phyloP scores from a whole-genome alignment of 805 yeast species.

The Tetrapisispora pingtungensis region DNA sequence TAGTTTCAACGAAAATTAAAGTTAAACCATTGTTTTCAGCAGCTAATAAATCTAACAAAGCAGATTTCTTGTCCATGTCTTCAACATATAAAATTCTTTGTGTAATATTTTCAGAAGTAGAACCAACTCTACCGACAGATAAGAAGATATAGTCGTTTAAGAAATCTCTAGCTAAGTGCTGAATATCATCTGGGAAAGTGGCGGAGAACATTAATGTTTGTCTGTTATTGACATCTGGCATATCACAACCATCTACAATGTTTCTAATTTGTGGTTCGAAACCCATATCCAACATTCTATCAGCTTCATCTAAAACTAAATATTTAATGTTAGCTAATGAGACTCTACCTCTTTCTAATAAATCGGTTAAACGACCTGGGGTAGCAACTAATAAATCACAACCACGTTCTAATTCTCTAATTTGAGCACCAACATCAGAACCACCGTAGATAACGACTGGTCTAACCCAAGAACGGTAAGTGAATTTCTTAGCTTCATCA shows the following conservation, averaged over 20 bases:
- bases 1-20: constrained; percentile 93
- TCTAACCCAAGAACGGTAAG: constrained; percentile 87
- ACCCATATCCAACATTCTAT: constrained; percentile 99
- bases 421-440: constrained; percentile 83
- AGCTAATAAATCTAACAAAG: constrained; percentile 77
- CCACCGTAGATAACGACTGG: constrained; percentile 99
- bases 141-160: constrained; percentile 90
- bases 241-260: constrained; percentile 94
- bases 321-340: constrained; percentile 84
- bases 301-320: constrained; percentile 96
- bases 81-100: constrained; percentile 90
- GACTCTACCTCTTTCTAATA: constrained; percentile 89
- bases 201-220: constrained; percentile 99
- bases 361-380: constrained; percentile 96
- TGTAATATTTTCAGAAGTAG: constrained; percentile 96
- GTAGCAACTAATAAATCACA: constrained; percentile 96
- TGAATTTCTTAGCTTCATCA: constrained; percentile 93
- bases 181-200: constrained; percentile 97
- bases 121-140: constrained; percentile 98
- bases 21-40: constrained; percentile 78
- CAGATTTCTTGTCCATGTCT: constrained; percentile 83
- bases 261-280: constrained; percentile 99
- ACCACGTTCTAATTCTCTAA: constrained; percentile 82
- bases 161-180: constrained; percentile 94
- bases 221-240: constrained; percentile 86